Conservation (phyloP, 495 filamentous ascomycete species). For the Penicillium silybi region DNA sequence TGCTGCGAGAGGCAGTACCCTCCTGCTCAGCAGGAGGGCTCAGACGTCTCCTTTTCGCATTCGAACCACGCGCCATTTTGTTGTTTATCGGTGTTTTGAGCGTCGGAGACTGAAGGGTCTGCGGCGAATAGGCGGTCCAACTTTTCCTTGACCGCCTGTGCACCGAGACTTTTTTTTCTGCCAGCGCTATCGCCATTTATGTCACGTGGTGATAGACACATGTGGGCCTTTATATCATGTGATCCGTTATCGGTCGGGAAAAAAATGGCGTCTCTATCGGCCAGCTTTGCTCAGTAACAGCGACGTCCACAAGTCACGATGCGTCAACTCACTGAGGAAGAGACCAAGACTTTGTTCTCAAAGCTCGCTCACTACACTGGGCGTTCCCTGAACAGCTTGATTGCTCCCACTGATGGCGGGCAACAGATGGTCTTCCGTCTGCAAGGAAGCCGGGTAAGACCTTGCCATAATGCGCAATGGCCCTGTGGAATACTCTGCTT, state of each 20-base stretch:
- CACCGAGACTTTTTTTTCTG: slow-evolving; percentile 10
- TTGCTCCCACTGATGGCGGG: slow-evolving; percentile 64
- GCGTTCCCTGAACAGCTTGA: slow-evolving; percentile 70
- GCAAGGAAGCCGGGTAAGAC: slow-evolving; percentile 60
- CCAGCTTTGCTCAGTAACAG: neutral
- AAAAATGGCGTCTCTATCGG: neutral
- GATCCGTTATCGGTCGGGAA: neutral
- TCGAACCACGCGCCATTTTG: slow-evolving; percentile 46
- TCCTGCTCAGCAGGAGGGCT: slow-evolving; percentile 47
- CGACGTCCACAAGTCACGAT: slow-evolving; percentile 39
- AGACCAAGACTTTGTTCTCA: slow-evolving; percentile 58
- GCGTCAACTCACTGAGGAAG: slow-evolving; percentile 70
- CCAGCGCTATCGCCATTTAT: slow-evolving; percentile 7
- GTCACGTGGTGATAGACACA: neutral
- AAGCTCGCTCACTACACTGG: slow-evolving; percentile 87
- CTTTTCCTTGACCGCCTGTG: slow-evolving; percentile 1
- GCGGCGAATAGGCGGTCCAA: slow-evolving; percentile 18
- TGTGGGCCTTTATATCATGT: neutral
- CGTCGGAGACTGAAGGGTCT: slow-evolving; percentile 25
- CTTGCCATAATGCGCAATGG: neutral
- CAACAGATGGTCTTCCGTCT: slow-evolving; percentile 79
- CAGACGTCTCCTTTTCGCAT: slow-evolving; percentile 51
- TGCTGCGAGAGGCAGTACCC: slow-evolving; percentile 30
- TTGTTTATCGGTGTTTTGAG: slow-evolving; percentile 3
- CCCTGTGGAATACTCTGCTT: neutral